A percentile compares a stretch with the other conserved stretches of the same genome.
Evolutionary conservation across 176 grass and related monocot genomes (phyloP).

Genomic region (Puccinellia tenuiflora): DNA sequence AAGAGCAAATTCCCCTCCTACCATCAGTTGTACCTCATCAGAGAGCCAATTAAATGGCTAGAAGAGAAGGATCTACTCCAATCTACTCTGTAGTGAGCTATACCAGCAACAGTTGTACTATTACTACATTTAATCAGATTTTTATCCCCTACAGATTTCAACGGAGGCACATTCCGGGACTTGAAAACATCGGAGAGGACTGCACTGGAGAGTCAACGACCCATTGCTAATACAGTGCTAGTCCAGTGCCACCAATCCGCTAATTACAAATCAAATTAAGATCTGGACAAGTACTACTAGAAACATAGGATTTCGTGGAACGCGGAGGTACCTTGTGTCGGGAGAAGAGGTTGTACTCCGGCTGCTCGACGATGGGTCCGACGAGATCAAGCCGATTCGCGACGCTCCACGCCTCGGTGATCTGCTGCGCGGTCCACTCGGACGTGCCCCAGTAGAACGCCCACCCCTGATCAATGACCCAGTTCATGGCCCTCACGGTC

Average conservation of each 20-base stretch:
- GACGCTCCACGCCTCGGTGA: slow-evolving; percentile 75
- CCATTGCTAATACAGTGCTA: background rate
- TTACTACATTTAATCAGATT: slow-evolving; percentile 1
- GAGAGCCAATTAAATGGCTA: background rate
- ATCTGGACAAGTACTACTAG: background rate
- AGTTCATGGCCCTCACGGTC: slow-evolving; percentile 91
- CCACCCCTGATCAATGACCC: slow-evolving; percentile 84
- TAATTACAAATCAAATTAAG: background rate
- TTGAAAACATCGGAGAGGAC: background rate
- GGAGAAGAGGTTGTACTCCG: slow-evolving; percentile 95
- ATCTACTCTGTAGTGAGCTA: background rate
- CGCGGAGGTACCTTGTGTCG: slow-evolving; percentile 58
- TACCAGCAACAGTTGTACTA: background rate
- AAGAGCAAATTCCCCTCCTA: background rate
- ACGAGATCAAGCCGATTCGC: slow-evolving; percentile 81
- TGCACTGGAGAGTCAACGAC: background rate
- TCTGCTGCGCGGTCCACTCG: slow-evolving; percentile 96
- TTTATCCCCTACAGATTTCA: background rate
- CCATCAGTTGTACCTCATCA: background rate
- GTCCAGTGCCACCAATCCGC: background rate
- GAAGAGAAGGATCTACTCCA: background rate
- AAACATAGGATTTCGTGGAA: background rate
- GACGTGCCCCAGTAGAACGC: slow-evolving; percentile 96
- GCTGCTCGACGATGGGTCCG: slow-evolving; percentile 93
- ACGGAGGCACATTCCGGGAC: background rate